These are phyloP conservation scores for Monosporascus sp. DNA, from an alignment of 2,329 filamentous ascomycete species.

Conservation along the genomic window DNA sequence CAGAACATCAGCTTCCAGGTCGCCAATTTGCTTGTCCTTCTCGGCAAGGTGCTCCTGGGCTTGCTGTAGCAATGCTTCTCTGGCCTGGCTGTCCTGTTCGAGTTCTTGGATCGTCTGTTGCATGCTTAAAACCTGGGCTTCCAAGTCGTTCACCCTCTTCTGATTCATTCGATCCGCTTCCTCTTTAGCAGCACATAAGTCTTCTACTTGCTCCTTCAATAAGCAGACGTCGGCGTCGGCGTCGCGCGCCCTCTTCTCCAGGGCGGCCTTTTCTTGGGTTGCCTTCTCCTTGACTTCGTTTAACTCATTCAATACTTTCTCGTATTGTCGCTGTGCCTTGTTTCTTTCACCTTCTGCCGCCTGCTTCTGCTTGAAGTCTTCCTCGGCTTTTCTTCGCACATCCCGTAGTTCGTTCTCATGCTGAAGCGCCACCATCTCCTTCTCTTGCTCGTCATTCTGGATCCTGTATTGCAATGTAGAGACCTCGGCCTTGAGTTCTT, in stretches of 20 bases:
- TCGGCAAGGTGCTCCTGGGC: conserved; percentile 63
- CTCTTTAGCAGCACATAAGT: conserved; percentile 57
- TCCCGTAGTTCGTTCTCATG: conserved; percentile 83
- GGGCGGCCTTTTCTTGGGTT: conserved; percentile 54
- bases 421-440: conserved; percentile 70
- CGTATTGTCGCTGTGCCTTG: conserved; percentile 44
- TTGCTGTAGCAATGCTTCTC: conserved; percentile 51
- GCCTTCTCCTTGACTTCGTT: conserved; percentile 44
- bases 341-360: conserved; percentile 51
- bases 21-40: conserved; percentile 65
- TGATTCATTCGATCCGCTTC: conserved; percentile 62
- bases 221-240: conserved; percentile 67
- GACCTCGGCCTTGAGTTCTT: conserved; percentile 84
- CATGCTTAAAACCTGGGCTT: conserved; percentile 43
- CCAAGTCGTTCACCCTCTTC: conserved; percentile 49
- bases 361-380: conserved; percentile 68
- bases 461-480: conserved; percentile 85
- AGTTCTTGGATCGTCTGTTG: conserved; percentile 50
- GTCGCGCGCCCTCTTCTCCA: conserved; percentile 66
- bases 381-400: conserved; percentile 72
- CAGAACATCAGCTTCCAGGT: conserved; percentile 77
- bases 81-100: conserved; percentile 51
- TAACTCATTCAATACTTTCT: conserved; percentile 46
- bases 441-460: conserved; percentile 81
- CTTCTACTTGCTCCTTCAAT: conserved; percentile 77